Percentiles rank a stretch among this genome's conserved stretches.
Conservation (phyloP, 495 filamentous ascomycete species). For the Bryoglossum gracile region DNA sequence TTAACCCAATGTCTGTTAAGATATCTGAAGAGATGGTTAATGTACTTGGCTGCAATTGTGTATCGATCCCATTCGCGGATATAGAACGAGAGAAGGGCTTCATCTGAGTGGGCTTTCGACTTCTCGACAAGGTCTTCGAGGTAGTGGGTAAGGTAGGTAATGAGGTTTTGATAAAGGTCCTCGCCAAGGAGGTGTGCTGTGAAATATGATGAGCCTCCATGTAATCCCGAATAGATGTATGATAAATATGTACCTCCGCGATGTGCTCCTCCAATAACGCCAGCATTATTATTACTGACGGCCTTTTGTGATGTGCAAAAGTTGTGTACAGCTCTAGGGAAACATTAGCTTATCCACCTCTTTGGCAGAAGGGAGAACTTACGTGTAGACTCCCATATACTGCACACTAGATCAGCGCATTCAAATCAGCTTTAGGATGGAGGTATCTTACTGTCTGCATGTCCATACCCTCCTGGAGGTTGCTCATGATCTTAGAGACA, state of each 20-base stretch:
- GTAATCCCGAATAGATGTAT: slow-evolving; percentile 25
- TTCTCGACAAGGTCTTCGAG: slow-evolving; percentile 56
- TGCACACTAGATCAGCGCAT: slow-evolving; percentile 27
- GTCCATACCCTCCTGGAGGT: slow-evolving; percentile 85
- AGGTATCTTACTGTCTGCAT: slow-evolving; percentile 65
- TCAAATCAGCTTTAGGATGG: neutral
- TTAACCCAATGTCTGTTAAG: slow-evolving; percentile 99
- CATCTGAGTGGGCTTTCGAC: slow-evolving; percentile 73
- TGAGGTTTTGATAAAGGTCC: slow-evolving; percentile 88
- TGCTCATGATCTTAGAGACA: slow-evolving; percentile 86
- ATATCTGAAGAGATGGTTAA: slow-evolving; percentile 95
- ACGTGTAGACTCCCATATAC: slow-evolving; percentile 99
- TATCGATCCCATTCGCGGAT: slow-evolving; percentile 95
- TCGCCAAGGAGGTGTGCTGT: slow-evolving; percentile 85
- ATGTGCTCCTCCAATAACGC: slow-evolving; percentile 51
- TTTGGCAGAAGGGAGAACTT: slow-evolving; percentile 26
- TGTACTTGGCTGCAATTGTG: slow-evolving; percentile 90
- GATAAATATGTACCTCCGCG: slow-evolving; percentile 59
- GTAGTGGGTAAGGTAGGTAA: slow-evolving; percentile 72
- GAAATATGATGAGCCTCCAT: neutral
- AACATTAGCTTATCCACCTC: slow-evolving; percentile 20
- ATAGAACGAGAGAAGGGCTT: slow-evolving; percentile 89
- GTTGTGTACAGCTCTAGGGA: slow-evolving; percentile 81
- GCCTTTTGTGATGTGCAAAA: slow-evolving; percentile 99
- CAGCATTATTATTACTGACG: slow-evolving; percentile 38